Evolutionary conservation across 2,329 filamentous ascomycete species (phyloP), one percentile per base, ranked within the genome.

Genomic region (Calcarisporium arbuscula): DNA sequence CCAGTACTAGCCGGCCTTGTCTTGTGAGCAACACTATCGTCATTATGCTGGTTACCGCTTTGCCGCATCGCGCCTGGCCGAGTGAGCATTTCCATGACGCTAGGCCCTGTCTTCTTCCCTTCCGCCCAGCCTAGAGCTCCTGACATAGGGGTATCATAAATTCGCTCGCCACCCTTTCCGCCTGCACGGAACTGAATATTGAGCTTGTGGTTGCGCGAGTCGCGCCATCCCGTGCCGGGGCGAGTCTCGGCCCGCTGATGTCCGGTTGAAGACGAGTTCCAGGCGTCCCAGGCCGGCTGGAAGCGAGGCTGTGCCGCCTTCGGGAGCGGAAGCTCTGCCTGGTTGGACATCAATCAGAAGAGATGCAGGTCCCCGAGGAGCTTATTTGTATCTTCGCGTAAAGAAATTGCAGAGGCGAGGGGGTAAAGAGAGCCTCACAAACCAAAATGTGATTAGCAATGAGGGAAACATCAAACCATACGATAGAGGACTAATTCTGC

Each of bases 161-260:
- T 64, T 35, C 80, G 67, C 38, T 65, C 67, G 4, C 77, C 76
- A 31, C 79, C 74, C 5, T 67, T 63, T n/a, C 64, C 31, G 7
- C 74, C 72, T 15, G 66, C 67, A 16, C 64, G 61, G 55, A 85
- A 85, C 56, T 94, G 87, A 49, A 69, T 67, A 30, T 71, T 68
- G 25, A 94, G 67, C 60, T 90, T 92, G 35, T 68, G 58, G 28
- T 69, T 74, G 27, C 85, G 75, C 11, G 77, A 82, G 32, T 78
- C 68, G 17, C 85, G 78, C 86, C 87, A 94, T 52, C 75, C 44
- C 17, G 73, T 72, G 3, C 75, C 73, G 2, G 82, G 68, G 4
- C 65, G 61, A 39, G 77, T 80, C 40, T 90, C 83, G 27, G 84
- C 77, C 26, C 78, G 72, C 59, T 94, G 88, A 55, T 95, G 86